Evolutionary conservation across 768 basidiomycete genomes (phyloP).

Genomic region (Butyriboletus loyo): DNA sequence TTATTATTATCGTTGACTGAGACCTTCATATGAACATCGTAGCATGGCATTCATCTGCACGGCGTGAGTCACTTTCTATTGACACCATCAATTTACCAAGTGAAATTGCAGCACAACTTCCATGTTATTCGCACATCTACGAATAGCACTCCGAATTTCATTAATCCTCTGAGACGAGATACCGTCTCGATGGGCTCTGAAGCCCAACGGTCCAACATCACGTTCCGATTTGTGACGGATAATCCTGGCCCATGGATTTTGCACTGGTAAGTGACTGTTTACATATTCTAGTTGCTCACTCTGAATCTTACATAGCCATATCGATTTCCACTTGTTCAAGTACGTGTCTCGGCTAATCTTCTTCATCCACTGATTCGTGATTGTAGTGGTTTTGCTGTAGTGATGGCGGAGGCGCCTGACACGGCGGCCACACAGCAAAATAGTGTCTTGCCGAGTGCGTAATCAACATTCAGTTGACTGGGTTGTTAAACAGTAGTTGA

Average conservation of each 20-base stretch:
- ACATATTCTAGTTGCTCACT: background rate
- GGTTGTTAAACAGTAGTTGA: background rate
- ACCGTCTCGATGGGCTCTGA: conserved; percentile 32
- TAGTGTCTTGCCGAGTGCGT: conserved; percentile 19
- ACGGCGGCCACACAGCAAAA: conserved; percentile 17
- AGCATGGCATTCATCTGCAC: conserved; percentile 42
- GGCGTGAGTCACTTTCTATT: conserved; percentile 29
- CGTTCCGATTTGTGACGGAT: conserved; percentile 59
- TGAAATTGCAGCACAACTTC: conserved; percentile 34
- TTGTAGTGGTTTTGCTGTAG: conserved; percentile 30
- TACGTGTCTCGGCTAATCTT: conserved; percentile 6
- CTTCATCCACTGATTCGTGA: conserved; percentile 1
- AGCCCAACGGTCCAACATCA: conserved; percentile 40
- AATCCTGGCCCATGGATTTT: conserved; percentile 64
- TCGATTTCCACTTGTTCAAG: conserved; percentile 30
- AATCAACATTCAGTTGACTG: background rate
- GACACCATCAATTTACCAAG: background rate
- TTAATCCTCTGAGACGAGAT: conserved; percentile 37
- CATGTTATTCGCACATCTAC: conserved; percentile 36
- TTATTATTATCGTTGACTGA: background rate
- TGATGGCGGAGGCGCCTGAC: conserved; percentile 29
- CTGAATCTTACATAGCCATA: conserved; percentile 23
- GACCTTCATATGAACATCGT: background rate
- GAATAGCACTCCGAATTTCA: conserved; percentile 32
- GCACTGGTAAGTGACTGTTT: conserved; percentile 32